Conservation (phyloP, 2,329 filamentous ascomycete genomes). For the Paecilomyces dactylethromorphus region DNA sequence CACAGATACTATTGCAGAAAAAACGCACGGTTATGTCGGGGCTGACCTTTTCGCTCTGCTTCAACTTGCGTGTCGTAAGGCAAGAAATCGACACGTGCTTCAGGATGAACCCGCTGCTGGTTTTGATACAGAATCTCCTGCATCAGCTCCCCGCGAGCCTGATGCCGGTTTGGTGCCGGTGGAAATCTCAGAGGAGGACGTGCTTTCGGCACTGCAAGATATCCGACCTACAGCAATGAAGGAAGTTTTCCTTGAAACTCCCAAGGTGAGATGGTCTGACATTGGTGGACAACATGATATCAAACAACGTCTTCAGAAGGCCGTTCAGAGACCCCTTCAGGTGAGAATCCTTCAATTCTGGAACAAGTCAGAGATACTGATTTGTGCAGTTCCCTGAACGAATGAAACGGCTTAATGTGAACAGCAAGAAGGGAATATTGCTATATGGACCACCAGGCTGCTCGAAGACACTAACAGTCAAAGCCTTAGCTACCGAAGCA, state of each 20-base stretch:
- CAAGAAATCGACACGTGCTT: slow-evolving; percentile 25
- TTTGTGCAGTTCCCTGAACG: slow-evolving; percentile 40
- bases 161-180: slow-evolving; percentile 16
- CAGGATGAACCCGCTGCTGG: not conserved
- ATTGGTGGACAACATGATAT: slow-evolving; percentile 78
- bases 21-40: slow-evolving; percentile 82
- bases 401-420: slow-evolving; percentile 45
- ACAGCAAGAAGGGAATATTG: slow-evolving; percentile 72
- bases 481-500: slow-evolving; percentile 84
- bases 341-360: slow-evolving; percentile 23
- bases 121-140: not conserved
- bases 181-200: slow-evolving; percentile 27
- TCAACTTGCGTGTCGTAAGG: slow-evolving; percentile 42
- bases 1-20: slow-evolving; percentile 58
- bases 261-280: slow-evolving; percentile 77
- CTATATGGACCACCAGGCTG: slow-evolving; percentile 91
- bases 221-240: slow-evolving; percentile 82
- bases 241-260: slow-evolving; percentile 81
- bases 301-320: slow-evolving; percentile 59
- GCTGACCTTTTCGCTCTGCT: slow-evolving; percentile 66
- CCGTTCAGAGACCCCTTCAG: slow-evolving; percentile 53
- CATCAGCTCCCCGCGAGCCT: not conserved
- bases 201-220: slow-evolving; percentile 52
- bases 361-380: not conserved
- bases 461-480: slow-evolving; percentile 87